Percentiles rank a stretch among this genome's conserved stretches.
phyloP scores from a whole-genome alignment of 1,284 basidiomycete genomes.

The Trametes versicolor region DNA sequence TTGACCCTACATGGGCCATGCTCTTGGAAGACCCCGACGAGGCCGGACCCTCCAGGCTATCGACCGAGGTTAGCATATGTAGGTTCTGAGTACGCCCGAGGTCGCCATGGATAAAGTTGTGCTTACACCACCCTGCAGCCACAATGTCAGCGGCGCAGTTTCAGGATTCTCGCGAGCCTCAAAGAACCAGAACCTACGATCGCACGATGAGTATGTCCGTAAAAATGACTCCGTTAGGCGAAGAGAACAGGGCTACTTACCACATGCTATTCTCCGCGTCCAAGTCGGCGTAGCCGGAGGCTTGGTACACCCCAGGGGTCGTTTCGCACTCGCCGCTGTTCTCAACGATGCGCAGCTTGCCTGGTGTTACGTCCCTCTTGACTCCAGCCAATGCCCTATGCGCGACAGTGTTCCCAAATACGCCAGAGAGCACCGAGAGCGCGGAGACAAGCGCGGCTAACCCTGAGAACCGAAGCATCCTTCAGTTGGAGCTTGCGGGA shows the following conservation, averaged over 20 bases:
- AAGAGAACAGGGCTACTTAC: too few species aligned
- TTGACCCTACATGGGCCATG: conserved; percentile 69
- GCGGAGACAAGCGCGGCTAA: neutral
- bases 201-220: neutral
- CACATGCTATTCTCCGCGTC: conserved; percentile 62
- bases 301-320: conserved; percentile 62
- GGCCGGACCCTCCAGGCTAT: conserved; percentile 68
- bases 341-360: conserved; percentile 58
- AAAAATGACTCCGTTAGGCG: too few species aligned
- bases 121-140: conserved; percentile 69
- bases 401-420: neutral
- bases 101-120: neutral
- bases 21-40: conserved; percentile 74
- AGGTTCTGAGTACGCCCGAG: too few species aligned
- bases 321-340: conserved; percentile 69
- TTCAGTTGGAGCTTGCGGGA: neutral
- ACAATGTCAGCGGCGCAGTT: conserved; percentile 65
- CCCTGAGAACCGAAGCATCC: conserved; percentile 3
- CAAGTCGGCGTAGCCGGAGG: conserved; percentile 68
- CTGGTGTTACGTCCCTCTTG: conserved; percentile 45
- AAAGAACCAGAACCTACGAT: conserved; percentile 72
- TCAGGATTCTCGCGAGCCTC: conserved; percentile 64
- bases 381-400: neutral
- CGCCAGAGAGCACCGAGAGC: neutral
- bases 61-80: neutral